Evolutionary conservation across 148 eudicot species (phyloP), one percentile per base, ranked within the genome.

Genomic region (Fallopia convolvulus): DNA sequence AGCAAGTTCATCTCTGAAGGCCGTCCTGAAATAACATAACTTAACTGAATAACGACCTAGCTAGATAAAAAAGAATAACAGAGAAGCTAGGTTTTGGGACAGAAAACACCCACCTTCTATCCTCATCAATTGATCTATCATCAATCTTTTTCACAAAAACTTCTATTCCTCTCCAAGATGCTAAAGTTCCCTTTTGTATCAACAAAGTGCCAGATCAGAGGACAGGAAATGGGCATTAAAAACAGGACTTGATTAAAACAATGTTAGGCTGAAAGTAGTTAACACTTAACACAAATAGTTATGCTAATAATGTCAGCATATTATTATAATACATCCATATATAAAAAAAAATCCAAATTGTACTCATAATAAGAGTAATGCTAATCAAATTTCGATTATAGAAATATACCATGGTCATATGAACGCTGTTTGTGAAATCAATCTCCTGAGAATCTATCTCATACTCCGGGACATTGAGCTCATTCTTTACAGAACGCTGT

Each of bases 1-100:
- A 23, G 87, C 88, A 81, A 93, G 96, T 82, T 93, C 99, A 72
- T 96, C 92, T 81, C 90, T 83, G 74, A 96, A 96, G 49, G 98
- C 93, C 56, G 74, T 89, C 86, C 99, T 93, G 86, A 46, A 87
- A 7, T 73, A 78, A 65, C 5, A 80, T 8, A 26, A 21, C 32
- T 21, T 79, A 26, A 55, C n/a, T 44, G 81, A 74, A 77, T 46
- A 78, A 53, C 33, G 42, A 30, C 46, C 15, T 10, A 39, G 20
- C 42, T 56, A 77, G 17, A 56, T 9, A 44, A 44, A 20, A 78
- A 70, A 20, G 10, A 52, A 18, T 53, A 33, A 75, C 13, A 75
- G 68, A 42, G 44, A 52, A 13, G 23, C 15, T 23, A 46, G n/a
- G 48, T 49, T 18, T 39, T 68, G 21, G 21, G 20, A 36, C 42